Evolutionary conservation across 768 basidiomycete species (phyloP), one percentile per base, ranked within the genome.

Genomic region (Leccinellum albellum): DNA sequence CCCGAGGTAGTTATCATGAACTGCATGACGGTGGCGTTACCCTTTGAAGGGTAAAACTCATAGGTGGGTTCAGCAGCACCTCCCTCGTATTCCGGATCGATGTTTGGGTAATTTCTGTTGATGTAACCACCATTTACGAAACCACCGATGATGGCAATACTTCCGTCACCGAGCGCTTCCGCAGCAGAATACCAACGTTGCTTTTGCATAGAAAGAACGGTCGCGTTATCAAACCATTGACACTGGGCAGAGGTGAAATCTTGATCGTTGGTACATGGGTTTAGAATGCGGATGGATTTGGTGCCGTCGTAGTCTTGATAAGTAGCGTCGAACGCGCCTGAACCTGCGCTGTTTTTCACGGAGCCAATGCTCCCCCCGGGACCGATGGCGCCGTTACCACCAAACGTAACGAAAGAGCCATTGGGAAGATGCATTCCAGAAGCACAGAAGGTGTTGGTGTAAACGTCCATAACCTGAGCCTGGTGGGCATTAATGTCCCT

Each of bases 301-400:
- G 82, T 79, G 50, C 95, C 93, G 65, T 94, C 91, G 58, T 83
- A 91, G 70, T 96, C 87, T 53, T 84, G 74, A 71, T 91, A 95
- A 10, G 75, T 77, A 40, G 86, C 73, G 64, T 90, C 88, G 74
- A 76, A 90, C 1, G 72, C 64, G 20, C 79, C 83, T 6, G 80
- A 74, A 53, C 69, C 78, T 2, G 76, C 78, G 23, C 66, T 73
- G 60, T 82, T 80, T 20, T 66, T 63, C 49, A 79, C 77, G 2
- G 82, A 81, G 23, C 83, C 82, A 26, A 82, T 76, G 53, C 74
- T 74, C 32, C 88, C 91, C 29, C 84, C 83, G 4, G 80, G 82
- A 23, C 83, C 84, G 17, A 91, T 76, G 15, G 90, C 89, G 24
- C 82, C 81, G 64, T 92, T 92, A 7, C 91, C 90, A 59, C 90